Evolutionary conservation across 495 filamentous ascomycete genomes (phyloP).

Genomic region (Evansstolkia leycettana): DNA sequence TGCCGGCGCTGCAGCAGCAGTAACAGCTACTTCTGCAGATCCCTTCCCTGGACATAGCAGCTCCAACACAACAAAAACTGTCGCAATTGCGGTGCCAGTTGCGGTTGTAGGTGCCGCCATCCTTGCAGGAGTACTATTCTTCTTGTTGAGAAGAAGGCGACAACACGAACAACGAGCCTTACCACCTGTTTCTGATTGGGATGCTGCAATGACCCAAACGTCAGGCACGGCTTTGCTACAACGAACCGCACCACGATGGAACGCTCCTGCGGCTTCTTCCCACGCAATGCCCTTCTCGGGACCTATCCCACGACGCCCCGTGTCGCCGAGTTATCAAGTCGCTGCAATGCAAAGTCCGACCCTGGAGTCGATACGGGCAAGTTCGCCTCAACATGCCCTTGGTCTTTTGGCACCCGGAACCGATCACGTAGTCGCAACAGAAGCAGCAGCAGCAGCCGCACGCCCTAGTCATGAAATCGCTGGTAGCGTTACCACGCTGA

Average conservation of each 20-base stretch:
- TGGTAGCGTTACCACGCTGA: background rate
- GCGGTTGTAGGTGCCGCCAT: constrained; percentile 17
- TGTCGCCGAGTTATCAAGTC: constrained; percentile 1
- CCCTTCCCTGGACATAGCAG: constrained; percentile 1
- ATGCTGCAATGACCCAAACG: background rate
- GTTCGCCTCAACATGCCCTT: too few relatives aligned
- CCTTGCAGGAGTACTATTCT: constrained; percentile 14
- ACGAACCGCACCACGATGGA: background rate
- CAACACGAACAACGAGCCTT: constrained; percentile 7
- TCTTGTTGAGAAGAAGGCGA: constrained; percentile 10
- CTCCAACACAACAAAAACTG: constrained; percentile 14
- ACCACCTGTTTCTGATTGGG: constrained; percentile 4
- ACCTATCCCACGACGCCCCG: constrained; percentile 2
- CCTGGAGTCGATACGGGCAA: constrained; percentile 2
- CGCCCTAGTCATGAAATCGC: background rate
- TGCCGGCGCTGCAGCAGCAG: background rate
- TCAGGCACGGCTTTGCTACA: background rate
- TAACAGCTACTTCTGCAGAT: background rate
- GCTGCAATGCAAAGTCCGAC: background rate
- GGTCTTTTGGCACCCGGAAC: too few relatives aligned
- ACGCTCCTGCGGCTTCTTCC: background rate
- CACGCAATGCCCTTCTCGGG: constrained; percentile 1
- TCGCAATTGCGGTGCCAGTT: constrained; percentile 28
- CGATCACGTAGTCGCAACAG: background rate
- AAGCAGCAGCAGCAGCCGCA: background rate